Evolutionary conservation across 495 filamentous ascomycete species (phyloP).

Genomic region (Aspergillus cavernicola): DNA sequence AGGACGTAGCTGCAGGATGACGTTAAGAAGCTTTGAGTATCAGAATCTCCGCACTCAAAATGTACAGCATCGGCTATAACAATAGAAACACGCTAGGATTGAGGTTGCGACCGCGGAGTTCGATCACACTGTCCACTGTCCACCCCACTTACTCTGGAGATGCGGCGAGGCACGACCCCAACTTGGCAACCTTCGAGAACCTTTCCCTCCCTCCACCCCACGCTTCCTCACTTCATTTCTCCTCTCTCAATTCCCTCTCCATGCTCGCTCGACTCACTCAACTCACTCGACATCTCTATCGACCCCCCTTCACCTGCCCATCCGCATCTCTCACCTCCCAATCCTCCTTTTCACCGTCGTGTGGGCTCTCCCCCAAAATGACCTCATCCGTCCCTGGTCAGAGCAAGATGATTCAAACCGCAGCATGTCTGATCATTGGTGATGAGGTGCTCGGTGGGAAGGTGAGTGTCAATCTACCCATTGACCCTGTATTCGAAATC

Average conservation of each 20-base stretch:
- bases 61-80: no score
- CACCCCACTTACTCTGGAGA: conserved; percentile 2
- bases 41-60: no score
- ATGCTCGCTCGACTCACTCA: conserved; percentile 79
- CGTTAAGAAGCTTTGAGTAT: no score
- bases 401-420: conserved; percentile 73
- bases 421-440: conserved; percentile 91
- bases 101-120: neutral
- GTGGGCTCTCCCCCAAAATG: conserved; percentile 43
- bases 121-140: neutral
- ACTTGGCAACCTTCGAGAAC: neutral
- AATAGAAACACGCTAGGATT: neutral
- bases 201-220: neutral
- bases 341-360: conserved; percentile 30
- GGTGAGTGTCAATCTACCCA: conserved; percentile 42
- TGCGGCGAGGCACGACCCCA: neutral
- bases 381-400: conserved; percentile 49
- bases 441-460: conserved; percentile 98
- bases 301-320: conserved; percentile 53
- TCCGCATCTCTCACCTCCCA: conserved; percentile 35
- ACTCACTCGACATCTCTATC: conserved; percentile 67
- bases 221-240: neutral
- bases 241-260: conserved; percentile 8
- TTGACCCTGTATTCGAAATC: neutral
- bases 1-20: no score